A percentile compares a stretch with the other conserved stretches of the same genome.
These are phyloP conservation scores for Jacaranda copaia DNA, from an alignment of 257 asterid species.

Conservation along the genomic window DNA sequence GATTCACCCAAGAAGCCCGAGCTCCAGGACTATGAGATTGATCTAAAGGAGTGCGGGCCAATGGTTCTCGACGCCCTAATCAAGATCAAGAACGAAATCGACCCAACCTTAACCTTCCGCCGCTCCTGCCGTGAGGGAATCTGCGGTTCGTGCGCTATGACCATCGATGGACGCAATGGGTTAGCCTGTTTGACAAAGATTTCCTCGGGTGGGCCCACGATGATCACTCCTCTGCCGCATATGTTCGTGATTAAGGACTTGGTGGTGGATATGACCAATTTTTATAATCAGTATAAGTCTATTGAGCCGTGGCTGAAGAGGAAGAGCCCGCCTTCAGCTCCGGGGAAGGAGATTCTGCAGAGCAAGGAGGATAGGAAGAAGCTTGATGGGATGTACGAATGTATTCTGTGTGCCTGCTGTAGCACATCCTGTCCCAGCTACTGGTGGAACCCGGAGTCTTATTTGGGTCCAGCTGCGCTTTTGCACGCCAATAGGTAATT, in stretches of 20 bases:
- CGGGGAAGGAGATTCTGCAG: conserved; percentile 85
- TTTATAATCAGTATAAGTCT: conserved; percentile 92
- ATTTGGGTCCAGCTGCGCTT: conserved; percentile 97
- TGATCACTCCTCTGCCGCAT: conserved; percentile 89
- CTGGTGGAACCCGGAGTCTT: conserved; percentile 99
- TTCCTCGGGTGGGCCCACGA: conserved; percentile 51
- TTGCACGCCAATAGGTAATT: conserved; percentile 90
- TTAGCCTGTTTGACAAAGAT: conserved; percentile 90
- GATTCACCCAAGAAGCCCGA: conserved; percentile 75
- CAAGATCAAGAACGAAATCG: conserved; percentile 92
- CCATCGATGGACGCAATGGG: conserved; percentile 86
- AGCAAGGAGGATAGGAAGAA: conserved; percentile 84
- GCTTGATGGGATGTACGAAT: conserved; percentile 97
- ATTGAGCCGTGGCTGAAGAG: conserved; percentile 98
- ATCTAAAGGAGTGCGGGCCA: conserved; percentile 90
- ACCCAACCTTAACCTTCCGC: conserved; percentile 84
- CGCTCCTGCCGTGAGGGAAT: conserved; percentile 98
- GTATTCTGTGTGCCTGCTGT: conserved; percentile 96
- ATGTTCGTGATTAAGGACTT: conserved; percentile 95
- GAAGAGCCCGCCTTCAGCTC: conserved; percentile 61
- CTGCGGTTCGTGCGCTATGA: conserved; percentile 98
- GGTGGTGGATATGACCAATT: conserved; percentile 97
- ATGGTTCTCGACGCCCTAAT: conserved; percentile 92
- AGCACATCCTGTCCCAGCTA: conserved; percentile 97
- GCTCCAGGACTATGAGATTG: conserved; percentile 71